Percentiles rank a stretch among this genome's conserved stretches.
These are phyloP conservation scores for Fraxinus greggii DNA, from an alignment of 305 asterid species.

Conservation along the genomic window DNA sequence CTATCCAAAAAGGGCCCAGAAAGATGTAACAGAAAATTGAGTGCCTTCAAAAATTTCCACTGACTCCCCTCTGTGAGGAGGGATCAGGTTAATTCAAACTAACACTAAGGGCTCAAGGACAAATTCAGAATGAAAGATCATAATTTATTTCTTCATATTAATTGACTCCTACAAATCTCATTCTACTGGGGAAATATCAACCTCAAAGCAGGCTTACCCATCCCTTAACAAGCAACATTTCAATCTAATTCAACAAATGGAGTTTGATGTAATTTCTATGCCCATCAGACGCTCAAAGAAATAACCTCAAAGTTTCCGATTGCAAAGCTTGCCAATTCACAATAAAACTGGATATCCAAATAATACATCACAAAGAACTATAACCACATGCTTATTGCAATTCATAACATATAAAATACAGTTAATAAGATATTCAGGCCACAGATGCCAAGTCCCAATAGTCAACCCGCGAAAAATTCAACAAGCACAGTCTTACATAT, in stretches of 20 bases:
- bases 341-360: background rate
- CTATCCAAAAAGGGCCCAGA: background rate
- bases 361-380: background rate
- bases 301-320: background rate
- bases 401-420: background rate
- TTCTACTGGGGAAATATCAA: background rate
- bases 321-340: background rate
- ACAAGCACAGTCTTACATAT: background rate
- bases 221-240: background rate
- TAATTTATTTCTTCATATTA: background rate
- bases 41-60: background rate
- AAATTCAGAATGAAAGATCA: background rate
- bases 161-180: background rate
- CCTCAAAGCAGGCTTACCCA: background rate
- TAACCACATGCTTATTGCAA: background rate
- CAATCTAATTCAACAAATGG: background rate
- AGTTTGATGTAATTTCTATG: background rate
- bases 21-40: background rate
- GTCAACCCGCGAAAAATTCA: background rate
- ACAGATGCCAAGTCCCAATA: background rate
- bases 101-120: background rate
- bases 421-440: background rate
- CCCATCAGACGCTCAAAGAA: background rate
- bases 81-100: background rate
- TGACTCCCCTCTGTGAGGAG: background rate